Base-by-base conservation (phyloP, 2,329 filamentous ascomycete species). In the Colletotrichum abscissum region DNA sequence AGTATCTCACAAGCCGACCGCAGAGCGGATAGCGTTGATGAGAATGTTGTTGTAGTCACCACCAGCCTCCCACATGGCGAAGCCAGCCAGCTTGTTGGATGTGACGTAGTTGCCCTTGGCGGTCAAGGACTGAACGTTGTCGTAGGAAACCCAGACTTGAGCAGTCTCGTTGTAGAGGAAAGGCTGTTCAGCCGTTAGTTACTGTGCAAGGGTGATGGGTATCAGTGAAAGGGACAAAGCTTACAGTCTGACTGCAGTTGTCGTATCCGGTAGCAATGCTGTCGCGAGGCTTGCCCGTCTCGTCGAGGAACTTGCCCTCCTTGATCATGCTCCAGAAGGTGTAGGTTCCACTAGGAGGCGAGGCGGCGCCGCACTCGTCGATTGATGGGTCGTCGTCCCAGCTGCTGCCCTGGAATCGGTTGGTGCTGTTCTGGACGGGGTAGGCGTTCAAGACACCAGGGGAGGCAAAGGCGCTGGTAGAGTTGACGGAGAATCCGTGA, bases 391-490 rank as follows among this genome's bases (percentile, higher is more conserved):
- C 71, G 46, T 73, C 35, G 49, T 73, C 71, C 71, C 71, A 73
- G 71, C 67, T 71, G 71, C 71, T 58, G 71, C 71, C 71, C 67
- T 71, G 71, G 62, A 73, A 66, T 35, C 71, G 71, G 71, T 71
- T 11, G 56, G 60, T 46, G 71, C 67, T 71, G 67, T 73, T 73
- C 62, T 73, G 71, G 19, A 26, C 14, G 5, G 71, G 71, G 49
- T 38, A 73, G 9, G 71, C 67, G 71, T 73, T 71, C 22, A 73
- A 54, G n/a, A 63, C 69, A 57, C 57, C 59, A 60, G 67, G 58
- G 16, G 55, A 35, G 22, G 55, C 30, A 24, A 71, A 73, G 35
- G 71, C 71, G 62, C 19, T 73, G 22, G 67, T 66, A 6, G 67
- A 30, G 67, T 71, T 73, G 62, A 73, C 71, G n/a, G 71, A 73